phyloP scores from a whole-genome alignment of 148 eudicot species.

The Rhododendron kiyosumense region DNA sequence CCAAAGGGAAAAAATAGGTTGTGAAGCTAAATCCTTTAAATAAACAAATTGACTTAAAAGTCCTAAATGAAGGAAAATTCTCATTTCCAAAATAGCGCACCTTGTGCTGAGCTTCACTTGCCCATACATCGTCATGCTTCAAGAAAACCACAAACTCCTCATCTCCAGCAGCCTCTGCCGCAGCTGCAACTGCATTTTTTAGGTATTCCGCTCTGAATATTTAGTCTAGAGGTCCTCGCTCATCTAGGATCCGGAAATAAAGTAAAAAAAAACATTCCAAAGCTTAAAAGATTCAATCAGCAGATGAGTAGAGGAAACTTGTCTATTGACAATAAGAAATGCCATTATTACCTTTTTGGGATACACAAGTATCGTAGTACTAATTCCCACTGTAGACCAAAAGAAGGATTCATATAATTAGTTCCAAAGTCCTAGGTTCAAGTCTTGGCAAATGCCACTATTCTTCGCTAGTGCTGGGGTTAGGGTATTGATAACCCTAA shows the following conservation, averaged over 20 bases:
- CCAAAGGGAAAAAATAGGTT: conserved; percentile 1
- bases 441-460: no score
- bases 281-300: not conserved
- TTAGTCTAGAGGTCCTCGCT: conserved; percentile 91
- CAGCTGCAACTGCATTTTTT: conserved; percentile 82
- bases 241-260: conserved; percentile 46
- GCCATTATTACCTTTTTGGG: conserved; percentile 57
- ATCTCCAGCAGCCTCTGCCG: conserved; percentile 96
- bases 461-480: no score
- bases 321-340: not conserved
- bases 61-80: not conserved
- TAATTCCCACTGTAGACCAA: no score
- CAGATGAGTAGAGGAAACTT: not conserved
- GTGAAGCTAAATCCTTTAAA: not conserved
- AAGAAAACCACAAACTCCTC: conserved; percentile 85
- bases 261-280: not conserved
- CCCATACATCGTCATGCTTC: conserved; percentile 78
- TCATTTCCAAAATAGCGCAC: not conserved
- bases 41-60: not conserved
- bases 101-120: conserved; percentile 53
- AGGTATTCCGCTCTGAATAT: conserved; percentile 89
- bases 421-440: no score
- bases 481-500: no score
- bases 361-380: not conserved
- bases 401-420: no score